Conservation (phyloP, 768 basidiomycete species). For the Suillus subluteus region DNA sequence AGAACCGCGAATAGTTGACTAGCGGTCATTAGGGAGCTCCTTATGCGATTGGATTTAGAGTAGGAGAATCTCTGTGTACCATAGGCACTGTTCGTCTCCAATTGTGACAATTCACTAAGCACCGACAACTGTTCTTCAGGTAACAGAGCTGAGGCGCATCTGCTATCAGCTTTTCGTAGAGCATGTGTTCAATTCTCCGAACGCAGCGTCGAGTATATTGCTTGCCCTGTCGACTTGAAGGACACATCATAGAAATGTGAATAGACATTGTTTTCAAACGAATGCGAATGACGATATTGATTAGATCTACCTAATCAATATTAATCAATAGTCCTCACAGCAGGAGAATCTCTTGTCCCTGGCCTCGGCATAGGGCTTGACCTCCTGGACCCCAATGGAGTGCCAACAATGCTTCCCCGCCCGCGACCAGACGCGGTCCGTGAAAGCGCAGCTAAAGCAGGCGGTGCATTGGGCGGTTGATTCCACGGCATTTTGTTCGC, state of each 20-base stretch:
- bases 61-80: neutral
- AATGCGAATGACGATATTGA: neutral
- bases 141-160: neutral
- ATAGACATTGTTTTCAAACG: neutral
- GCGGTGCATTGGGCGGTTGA: conserved; percentile 9
- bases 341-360: conserved; percentile 30
- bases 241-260: neutral
- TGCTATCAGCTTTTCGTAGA: neutral
- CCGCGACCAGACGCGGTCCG: conserved; percentile 31
- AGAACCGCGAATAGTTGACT: neutral
- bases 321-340: conserved; percentile 23
- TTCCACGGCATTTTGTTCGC: conserved; percentile 34
- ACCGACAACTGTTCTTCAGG: neutral
- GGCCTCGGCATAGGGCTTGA: conserved; percentile 38
- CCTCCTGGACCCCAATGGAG: conserved; percentile 35
- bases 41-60: neutral
- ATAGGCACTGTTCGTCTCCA: neutral
- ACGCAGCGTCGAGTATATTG: neutral
- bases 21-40: neutral
- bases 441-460: conserved; percentile 21
- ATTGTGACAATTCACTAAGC: neutral
- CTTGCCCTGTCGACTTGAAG: neutral
- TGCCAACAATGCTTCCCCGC: conserved; percentile 29
- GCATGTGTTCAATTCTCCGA: neutral
- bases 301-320: neutral